Percentiles rank a stretch among this genome's conserved stretches.
These are phyloP conservation scores for Gautieria morchelliformis DNA, from an alignment of 768 basidiomycete genomes.

Conservation along the genomic window DNA sequence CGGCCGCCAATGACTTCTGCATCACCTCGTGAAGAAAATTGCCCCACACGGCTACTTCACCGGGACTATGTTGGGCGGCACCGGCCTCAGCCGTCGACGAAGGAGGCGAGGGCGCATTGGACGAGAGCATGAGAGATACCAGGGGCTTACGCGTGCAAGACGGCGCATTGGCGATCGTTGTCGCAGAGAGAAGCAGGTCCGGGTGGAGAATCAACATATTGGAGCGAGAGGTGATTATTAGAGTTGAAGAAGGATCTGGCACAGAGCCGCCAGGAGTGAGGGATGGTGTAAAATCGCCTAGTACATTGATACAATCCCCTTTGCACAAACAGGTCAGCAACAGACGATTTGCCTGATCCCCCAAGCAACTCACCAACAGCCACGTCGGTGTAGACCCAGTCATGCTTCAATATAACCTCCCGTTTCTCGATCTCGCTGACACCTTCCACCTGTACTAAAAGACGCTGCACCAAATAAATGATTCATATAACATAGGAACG, in stretches of 20 bases:
- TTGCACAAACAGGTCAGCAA: neutral
- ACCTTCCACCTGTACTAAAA: conserved; percentile 39
- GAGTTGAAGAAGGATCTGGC: conserved; percentile 31
- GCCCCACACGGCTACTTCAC: conserved; percentile 59
- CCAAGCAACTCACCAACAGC: conserved; percentile 38
- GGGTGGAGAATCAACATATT: conserved; percentile 85
- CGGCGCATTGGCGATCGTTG: conserved; percentile 73
- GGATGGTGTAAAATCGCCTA: conserved; percentile 36
- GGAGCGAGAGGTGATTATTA: conserved; percentile 49
- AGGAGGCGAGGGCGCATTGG: conserved; percentile 26
- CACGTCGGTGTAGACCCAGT: conserved; percentile 65
- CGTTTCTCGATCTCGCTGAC: conserved; percentile 19
- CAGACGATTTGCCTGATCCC: neutral
- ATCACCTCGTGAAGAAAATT: conserved; percentile 90
- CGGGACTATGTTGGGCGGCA: conserved; percentile 30
- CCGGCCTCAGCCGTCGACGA: conserved; percentile 38
- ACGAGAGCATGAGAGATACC: conserved; percentile 54
- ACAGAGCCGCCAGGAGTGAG: conserved; percentile 22
- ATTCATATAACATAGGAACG: neutral
- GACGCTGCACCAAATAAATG: conserved; percentile 25
- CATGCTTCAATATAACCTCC: conserved; percentile 55
- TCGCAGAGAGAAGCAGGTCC: conserved; percentile 85
- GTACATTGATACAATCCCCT: conserved; percentile 78
- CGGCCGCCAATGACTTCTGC: conserved; percentile 61
- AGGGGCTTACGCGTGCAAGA: conserved; percentile 83